phyloP scores from a whole-genome alignment of 768 basidiomycete genomes.

The Serendipita sp. region DNA sequence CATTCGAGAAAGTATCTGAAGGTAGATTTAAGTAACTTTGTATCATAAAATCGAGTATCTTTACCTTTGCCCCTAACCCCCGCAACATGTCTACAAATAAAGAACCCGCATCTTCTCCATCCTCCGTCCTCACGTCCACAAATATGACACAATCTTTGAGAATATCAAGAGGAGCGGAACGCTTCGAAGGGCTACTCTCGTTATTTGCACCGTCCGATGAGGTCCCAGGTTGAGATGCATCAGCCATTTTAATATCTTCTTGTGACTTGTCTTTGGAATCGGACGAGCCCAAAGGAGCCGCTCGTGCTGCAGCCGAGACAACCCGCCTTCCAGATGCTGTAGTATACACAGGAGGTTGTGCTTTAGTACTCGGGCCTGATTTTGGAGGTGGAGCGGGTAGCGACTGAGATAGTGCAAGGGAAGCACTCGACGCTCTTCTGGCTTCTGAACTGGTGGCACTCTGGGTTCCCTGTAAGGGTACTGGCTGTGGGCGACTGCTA shows the following conservation, averaged over 20 bases:
- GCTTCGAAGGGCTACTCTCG: background rate
- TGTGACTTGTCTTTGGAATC: conserved; percentile 13
- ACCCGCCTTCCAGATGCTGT: conserved; percentile 32
- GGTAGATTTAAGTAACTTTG: background rate
- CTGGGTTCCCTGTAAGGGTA: background rate
- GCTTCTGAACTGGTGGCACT: background rate
- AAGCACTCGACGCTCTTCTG: conserved; percentile 36
- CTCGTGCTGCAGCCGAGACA: conserved; percentile 27
- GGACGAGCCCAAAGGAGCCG: conserved; percentile 17
- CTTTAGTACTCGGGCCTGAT: conserved; percentile 21
- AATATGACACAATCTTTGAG: conserved; percentile 64
- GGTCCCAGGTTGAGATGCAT: conserved; percentile 18
- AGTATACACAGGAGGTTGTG: conserved; percentile 22
- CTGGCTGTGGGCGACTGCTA: background rate
- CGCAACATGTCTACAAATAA: conserved; percentile 74
- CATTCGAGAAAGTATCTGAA: conserved; percentile 44
- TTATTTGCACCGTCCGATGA: background rate
- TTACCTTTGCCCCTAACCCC: conserved; percentile 63
- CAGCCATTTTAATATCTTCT: conserved; percentile 12
- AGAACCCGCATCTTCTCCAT: conserved; percentile 65
- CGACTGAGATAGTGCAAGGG: conserved; percentile 46
- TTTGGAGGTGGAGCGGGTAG: conserved; percentile 30
- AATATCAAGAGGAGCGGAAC: conserved; percentile 19
- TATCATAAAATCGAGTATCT: conserved; percentile 13
- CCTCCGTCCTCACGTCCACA: conserved; percentile 61